These are phyloP conservation scores for Hypomyces rosellus DNA, from an alignment of 2,329 filamentous ascomycete species.

Conservation along the genomic window DNA sequence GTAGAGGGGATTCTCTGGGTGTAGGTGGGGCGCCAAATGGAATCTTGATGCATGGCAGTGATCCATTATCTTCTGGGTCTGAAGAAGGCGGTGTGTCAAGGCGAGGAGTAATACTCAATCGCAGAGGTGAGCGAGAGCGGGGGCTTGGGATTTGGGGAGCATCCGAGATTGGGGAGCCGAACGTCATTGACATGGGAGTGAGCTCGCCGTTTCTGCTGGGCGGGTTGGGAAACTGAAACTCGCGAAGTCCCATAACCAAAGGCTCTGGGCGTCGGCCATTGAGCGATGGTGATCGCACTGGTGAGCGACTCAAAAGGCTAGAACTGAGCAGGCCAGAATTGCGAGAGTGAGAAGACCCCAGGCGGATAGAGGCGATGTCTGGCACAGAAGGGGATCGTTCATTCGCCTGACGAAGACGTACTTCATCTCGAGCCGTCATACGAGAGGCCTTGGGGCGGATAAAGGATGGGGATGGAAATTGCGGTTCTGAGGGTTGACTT, in stretches of 20 bases:
- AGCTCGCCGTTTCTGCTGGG: conserved; percentile 22
- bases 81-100: conserved; percentile 28
- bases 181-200: conserved; percentile 19
- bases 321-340: conserved; percentile 8
- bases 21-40: conserved; percentile 21
- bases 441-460: conserved; percentile 48
- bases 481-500: conserved; percentile 23
- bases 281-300: conserved; percentile 22
- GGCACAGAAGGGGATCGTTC: conserved; percentile 24
- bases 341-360: conserved; percentile 11
- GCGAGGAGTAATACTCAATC: conserved; percentile 16
- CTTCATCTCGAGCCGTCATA: conserved; percentile 52
- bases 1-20: conserved; percentile 26
- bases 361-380: conserved; percentile 6
- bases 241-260: conserved; percentile 25
- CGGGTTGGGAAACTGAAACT: conserved; percentile 33
- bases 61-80: conserved; percentile 20
- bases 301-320: conserved; percentile 13
- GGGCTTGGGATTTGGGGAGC: conserved; percentile 20
- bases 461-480: conserved; percentile 48
- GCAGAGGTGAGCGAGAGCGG: conserved; percentile 19
- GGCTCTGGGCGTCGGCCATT: conserved; percentile 15
- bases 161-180: conserved; percentile 17
- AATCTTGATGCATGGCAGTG: conserved; percentile 11
- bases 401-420: conserved; percentile 24